A percentile compares a stretch with the other conserved stretches of the same genome.
phyloP scores from a whole-genome alignment of 2,329 filamentous ascomycete species.

The Chaetoscypha palmicola region DNA sequence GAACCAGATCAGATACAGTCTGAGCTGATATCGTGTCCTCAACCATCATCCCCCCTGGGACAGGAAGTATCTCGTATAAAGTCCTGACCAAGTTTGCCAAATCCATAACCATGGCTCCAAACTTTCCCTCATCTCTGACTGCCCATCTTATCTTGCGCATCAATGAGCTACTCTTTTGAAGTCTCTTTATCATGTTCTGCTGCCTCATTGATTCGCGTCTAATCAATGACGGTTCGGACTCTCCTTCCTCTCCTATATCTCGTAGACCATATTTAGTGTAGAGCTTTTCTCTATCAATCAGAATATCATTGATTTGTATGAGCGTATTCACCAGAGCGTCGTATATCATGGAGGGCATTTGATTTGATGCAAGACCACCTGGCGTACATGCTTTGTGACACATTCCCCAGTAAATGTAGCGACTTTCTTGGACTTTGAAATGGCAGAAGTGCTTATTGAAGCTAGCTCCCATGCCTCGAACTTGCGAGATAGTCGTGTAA shows the following conservation, averaged over 20 bases:
- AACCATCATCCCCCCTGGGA: not conserved
- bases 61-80: constrained; percentile 1
- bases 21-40: not conserved
- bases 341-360: not conserved
- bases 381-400: not conserved
- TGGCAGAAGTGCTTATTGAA: not conserved
- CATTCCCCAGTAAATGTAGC: constrained; percentile 1
- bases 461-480: not conserved
- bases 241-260: not conserved
- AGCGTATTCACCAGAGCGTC: not conserved
- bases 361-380: not conserved
- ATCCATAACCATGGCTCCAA: not conserved
- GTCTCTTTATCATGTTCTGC: not conserved
- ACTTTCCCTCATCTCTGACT: not conserved
- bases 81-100: not conserved
- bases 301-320: not conserved
- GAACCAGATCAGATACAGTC: not conserved
- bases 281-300: not conserved
- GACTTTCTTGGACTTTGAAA: not conserved
- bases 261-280: not conserved
- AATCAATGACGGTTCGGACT: not conserved
- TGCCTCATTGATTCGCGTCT: constrained; percentile 2
- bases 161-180: not conserved
- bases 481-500: constrained; percentile 1
- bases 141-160: not conserved